Percentiles rank a stretch among this genome's conserved stretches.
Conservation (phyloP, 2,329 filamentous ascomycete species). For the Botrytis paeoniae region DNA sequence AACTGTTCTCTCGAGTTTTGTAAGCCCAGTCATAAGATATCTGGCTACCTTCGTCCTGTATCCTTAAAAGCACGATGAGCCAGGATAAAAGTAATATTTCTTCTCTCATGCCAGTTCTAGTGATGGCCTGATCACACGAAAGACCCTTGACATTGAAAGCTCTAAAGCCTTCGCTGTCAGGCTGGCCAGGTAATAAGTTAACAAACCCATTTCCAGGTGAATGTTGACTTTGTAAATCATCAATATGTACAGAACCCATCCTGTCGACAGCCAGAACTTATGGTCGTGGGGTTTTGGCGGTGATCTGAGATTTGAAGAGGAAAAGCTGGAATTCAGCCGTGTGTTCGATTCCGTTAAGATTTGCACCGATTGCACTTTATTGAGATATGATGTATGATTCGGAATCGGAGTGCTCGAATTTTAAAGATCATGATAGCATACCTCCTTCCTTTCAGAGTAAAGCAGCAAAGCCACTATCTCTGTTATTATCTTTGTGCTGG, state of each 20-base stretch:
- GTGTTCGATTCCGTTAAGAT: background rate
- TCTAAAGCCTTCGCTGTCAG: conserved; percentile 26
- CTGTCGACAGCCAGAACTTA: conserved; percentile 7
- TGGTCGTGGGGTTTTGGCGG: background rate
- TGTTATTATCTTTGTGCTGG: background rate
- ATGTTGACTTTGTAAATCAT: conserved; percentile 16
- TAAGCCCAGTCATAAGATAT: conserved; percentile 42
- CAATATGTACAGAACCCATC: conserved; percentile 21
- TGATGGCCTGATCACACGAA: conserved; percentile 29
- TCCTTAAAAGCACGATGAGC: conserved; percentile 45
- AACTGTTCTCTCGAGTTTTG: conserved; percentile 31
- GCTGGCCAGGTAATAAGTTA: background rate
- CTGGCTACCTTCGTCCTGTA: conserved; percentile 40
- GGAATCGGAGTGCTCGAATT: background rate
- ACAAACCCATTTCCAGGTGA: conserved; percentile 16
- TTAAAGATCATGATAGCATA: background rate
- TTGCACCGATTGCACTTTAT: background rate
- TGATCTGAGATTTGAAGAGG: background rate
- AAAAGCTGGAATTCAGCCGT: background rate
- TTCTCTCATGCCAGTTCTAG: conserved; percentile 41
- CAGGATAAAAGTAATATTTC: conserved; percentile 45
- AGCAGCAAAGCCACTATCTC: background rate
- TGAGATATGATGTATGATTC: background rate
- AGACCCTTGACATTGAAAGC: conserved; percentile 37
- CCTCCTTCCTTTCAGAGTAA: background rate